These are phyloP conservation scores for Prunus kanzakura DNA, from an alignment of 306 rosid genomes.

Conservation along the genomic window DNA sequence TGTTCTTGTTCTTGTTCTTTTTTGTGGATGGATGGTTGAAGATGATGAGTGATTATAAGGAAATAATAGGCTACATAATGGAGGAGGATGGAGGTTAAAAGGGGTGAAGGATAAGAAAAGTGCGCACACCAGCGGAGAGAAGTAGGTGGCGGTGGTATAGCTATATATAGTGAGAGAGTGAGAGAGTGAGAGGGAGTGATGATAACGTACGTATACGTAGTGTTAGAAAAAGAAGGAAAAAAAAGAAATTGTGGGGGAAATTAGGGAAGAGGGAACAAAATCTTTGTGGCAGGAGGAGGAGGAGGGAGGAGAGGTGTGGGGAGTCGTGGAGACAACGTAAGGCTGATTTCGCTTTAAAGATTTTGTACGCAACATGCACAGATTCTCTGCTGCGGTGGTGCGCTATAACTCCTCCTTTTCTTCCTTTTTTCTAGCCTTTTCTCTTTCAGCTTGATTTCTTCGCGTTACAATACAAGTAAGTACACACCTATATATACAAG, in stretches of 20 bases:
- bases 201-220: no score
- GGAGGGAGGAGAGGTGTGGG: conserved; percentile 15
- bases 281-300: conserved; percentile 30
- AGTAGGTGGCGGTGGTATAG: background rate
- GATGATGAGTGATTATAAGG: background rate
- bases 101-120: conserved; percentile 12
- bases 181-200: background rate
- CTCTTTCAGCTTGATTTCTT: background rate
- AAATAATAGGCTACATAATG: background rate
- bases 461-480: background rate
- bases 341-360: conserved; percentile 64
- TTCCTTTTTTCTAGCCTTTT: background rate
- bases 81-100: background rate
- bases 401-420: background rate
- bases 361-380: conserved; percentile 58
- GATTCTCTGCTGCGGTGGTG: conserved; percentile 16
- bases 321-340: conserved; percentile 45
- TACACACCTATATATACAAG: background rate
- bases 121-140: conserved; percentile 16
- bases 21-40: background rate
- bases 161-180: background rate
- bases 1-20: background rate
- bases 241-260: conserved; percentile 18
- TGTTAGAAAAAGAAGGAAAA: background rate
- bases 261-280: conserved; percentile 40